These are phyloP conservation scores for Avena atlantica DNA, from an alignment of 176 grass and related monocot species.

Conservation along the genomic window DNA sequence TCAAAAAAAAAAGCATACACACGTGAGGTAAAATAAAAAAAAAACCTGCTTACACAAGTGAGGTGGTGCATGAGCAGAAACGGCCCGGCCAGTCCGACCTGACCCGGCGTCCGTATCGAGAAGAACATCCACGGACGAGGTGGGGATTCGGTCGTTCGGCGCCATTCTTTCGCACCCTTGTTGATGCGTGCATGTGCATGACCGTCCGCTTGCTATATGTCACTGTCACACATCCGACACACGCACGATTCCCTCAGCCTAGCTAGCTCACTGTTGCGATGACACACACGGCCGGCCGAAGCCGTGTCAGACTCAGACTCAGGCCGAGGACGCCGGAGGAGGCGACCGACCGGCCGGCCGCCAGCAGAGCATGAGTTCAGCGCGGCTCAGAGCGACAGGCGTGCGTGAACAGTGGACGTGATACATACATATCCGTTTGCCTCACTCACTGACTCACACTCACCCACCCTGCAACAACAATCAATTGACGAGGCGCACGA, in stretches of 20 bases:
- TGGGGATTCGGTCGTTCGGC: too few species aligned
- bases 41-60: too few species aligned
- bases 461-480: neutral
- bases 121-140: neutral
- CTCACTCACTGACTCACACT: neutral
- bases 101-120: neutral
- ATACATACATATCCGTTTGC: neutral
- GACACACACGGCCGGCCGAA: neutral
- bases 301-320: neutral
- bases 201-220: neutral
- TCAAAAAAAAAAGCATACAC: too few species aligned
- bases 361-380: constrained; percentile 29
- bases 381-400: neutral
- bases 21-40: too few species aligned
- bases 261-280: neutral
- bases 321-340: neutral
- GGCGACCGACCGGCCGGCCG: constrained; percentile 20
- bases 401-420: constrained; percentile 6
- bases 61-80: neutral
- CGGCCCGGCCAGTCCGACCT: neutral
- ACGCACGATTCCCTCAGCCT: neutral
- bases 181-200: neutral
- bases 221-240: neutral
- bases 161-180: neutral
- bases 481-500: neutral